Evolutionary conservation across 2,329 filamentous ascomycete species (phyloP).

Genomic region (Bipolaris gigantea): DNA sequence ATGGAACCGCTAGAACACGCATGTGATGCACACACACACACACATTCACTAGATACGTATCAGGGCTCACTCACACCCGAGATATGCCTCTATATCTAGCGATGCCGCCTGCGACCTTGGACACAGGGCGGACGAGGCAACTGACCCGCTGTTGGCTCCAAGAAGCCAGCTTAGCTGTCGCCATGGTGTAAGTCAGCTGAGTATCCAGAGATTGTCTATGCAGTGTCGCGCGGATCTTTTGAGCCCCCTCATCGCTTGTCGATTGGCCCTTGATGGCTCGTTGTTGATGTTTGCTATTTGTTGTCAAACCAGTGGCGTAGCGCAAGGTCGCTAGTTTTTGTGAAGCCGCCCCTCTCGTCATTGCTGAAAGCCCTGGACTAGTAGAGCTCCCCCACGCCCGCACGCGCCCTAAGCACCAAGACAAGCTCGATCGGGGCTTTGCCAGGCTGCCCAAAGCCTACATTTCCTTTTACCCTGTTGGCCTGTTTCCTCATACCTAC

Average conservation of each 20-base stretch:
- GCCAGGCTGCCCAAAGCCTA: constrained; percentile 5
- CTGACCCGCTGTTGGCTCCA: constrained; percentile 11
- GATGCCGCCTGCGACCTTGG: constrained; percentile 15
- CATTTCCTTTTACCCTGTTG: not conserved
- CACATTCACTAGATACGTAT: not conserved
- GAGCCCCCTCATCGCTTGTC: not conserved
- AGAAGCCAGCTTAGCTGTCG: constrained; percentile 7
- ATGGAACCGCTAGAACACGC: constrained; percentile 1
- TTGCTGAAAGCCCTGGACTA: constrained; percentile 18
- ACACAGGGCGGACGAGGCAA: constrained; percentile 9
- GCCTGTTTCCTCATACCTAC: not conserved
- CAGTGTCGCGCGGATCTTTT: not conserved
- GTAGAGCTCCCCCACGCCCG: constrained; percentile 20
- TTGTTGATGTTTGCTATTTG: constrained; percentile 11
- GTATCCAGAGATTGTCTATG: constrained; percentile 4
- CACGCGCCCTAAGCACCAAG: constrained; percentile 22
- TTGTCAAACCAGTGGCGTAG: constrained; percentile 7
- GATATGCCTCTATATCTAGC: constrained; percentile 4
- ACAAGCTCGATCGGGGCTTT: constrained; percentile 15
- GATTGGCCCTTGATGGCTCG: not conserved
- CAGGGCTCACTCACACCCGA: not conserved
- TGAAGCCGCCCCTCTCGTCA: constrained; percentile 26
- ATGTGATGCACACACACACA: not conserved
- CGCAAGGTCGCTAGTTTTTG: constrained; percentile 30
- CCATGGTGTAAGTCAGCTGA: constrained; percentile 9